Evolutionary conservation across 2,329 filamentous ascomycete genomes (phyloP), one percentile per base, ranked within the genome.

Genomic region (Lojkania enalia): DNA sequence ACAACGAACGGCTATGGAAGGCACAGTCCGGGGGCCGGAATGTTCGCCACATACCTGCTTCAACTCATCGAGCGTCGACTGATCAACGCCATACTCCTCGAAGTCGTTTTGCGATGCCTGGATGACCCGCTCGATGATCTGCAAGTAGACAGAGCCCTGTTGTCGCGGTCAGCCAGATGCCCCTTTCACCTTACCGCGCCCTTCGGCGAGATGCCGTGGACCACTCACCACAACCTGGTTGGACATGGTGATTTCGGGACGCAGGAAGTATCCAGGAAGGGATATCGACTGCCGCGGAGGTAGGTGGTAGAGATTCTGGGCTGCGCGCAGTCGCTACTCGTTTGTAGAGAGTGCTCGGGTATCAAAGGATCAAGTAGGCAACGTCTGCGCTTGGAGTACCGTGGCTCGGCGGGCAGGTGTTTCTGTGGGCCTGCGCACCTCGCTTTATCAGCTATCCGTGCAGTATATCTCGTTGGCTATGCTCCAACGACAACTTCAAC

Each of bases 11-110:
- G 11, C 19, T 25, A 32, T 11, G 46, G 49, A 49, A 56, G 47
- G 47, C 37, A 54, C 48, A 20, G 39, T 45, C 47, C 27, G 44
- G 42, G 23, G 47, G 44, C 42, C 44, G 37, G 51, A 27, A 31
- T 46, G 43, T 38, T 54, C 35, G 57, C 58, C 46, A 76, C 88
- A 81, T 78, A 97, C 92, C 83, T 86, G 81, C 72, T 85, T 86
- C 78, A 99, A 77, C 70, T 96, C 89, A 57, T 92, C 84, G 63
- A 99, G 76, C 39, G 92, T 92, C 59, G 82, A 78, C 70, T 92
- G 87, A 61, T 95, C 90, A 55, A 97, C 87, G 61, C 94, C 94
- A 60, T 87, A 90, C 74, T 99, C 94, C 71, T 99, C 94, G 69
- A 99, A 97, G 73, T 97, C 94, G 65, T 92, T 88, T 65, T 88